Base-by-base conservation (phyloP, 768 basidiomycete species). In the Cystobasidium tubakii region DNA sequence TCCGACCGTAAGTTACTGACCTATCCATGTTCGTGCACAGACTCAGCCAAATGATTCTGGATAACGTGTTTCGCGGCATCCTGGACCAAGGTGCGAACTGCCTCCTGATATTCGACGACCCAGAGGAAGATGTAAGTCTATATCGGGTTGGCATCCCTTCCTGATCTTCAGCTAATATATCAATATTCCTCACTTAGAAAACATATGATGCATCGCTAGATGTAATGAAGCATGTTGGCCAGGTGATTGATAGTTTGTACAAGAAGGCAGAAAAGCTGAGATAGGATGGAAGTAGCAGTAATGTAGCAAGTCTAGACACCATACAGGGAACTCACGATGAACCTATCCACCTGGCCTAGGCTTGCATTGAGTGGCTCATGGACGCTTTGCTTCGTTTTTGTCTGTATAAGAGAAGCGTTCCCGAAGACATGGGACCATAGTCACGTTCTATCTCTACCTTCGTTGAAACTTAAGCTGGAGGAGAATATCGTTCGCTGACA, bases 1-100 rank as follows among this genome's bases (percentile, higher is more conserved):
- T 23, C 42, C 23, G 34, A 29, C 7, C 53, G 23, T 21, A 63
- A 15, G 6, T 33, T 34, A 31, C 36, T 60, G 31, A 72, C 17
- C 39, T 62, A 33, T 3, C 15, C 12, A 12, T 65, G 29, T 23
- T 19, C 36, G 15, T 25, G 4, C 15, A 9, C 77, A 95, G 94
- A 80, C 83, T 98, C 31, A 92, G 90, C 34, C 95, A 99, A 80
- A 98, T 99, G 95, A 99, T 98, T 75, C 83, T 97, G 43, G 95
- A 97, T 82, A 94, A 94, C 77, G 87, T 94, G 1, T 86, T 98
- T 76, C 86, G 91, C 75, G 95, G 95, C 4, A 93, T 99, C 0
- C 85, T 99, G n/a, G 95, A 98, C 80, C 95, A 98, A 81, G 92
- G 92, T 31, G 86, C 91, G 1, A 93, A 93, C 0, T 93, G 92